A percentile compares a stretch with the other conserved stretches of the same genome.
Conservation (phyloP, 1,284 basidiomycete species). For the Trichosporon sp. region DNA sequence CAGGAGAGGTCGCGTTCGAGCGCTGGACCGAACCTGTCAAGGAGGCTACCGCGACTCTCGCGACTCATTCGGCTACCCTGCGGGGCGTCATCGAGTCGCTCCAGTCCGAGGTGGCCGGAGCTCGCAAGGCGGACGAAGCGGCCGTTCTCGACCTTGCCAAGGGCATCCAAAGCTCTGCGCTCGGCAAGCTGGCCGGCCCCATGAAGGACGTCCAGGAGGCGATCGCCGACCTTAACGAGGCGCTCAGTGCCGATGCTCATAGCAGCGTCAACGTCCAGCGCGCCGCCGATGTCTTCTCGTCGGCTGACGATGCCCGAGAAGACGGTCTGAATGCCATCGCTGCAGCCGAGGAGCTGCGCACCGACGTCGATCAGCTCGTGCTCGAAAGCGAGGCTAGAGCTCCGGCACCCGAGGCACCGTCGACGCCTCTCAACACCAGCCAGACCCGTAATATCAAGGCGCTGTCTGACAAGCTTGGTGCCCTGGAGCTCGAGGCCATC, state of each 20-base stretch:
- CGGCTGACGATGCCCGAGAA: conserved; percentile 15
- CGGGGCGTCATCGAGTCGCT: background rate
- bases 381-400: conserved; percentile 2
- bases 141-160: background rate
- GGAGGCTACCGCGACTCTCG: background rate
- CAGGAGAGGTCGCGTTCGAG: conserved; percentile 11
- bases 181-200: conserved; percentile 3
- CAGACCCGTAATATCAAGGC: conserved; percentile 6
- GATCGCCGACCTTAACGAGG: conserved; percentile 11
- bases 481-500: conserved; percentile 23
- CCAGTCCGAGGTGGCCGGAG: background rate
- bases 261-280: conserved; percentile 10
- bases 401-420: background rate
- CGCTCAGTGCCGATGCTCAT: conserved; percentile 4
- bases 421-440: background rate
- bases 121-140: background rate
- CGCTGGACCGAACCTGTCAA: conserved; percentile 13
- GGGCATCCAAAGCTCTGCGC: background rate
- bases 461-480: conserved; percentile 25
- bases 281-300: conserved; percentile 15
- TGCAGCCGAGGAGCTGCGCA: conserved; percentile 13
- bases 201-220: background rate
- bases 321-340: conserved; percentile 6
- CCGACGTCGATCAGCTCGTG: conserved; percentile 6
- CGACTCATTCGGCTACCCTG: background rate